Conservation (phyloP, 139 green algal species). For the Pycnococcus provasolii region DNA sequence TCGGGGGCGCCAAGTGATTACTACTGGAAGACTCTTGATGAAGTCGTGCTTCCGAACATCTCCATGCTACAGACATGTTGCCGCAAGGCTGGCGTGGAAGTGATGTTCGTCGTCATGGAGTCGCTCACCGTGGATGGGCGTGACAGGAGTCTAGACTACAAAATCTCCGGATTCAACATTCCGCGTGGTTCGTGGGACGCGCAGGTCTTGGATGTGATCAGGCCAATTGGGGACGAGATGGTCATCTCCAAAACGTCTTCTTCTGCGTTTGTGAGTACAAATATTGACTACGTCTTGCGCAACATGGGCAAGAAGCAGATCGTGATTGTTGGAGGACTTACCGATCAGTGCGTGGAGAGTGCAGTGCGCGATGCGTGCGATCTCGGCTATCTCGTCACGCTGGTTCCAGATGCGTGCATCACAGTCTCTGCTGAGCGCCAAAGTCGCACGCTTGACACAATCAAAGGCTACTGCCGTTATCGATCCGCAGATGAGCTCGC, state of each 20-base stretch:
- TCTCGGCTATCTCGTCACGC: background rate
- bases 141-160: background rate
- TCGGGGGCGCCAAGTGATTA: background rate
- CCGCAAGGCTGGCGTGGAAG: background rate
- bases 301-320: background rate
- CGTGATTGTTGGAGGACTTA: background rate
- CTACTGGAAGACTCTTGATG: conserved; percentile 2
- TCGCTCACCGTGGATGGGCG: background rate
- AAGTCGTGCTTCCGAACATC: background rate
- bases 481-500: no score
- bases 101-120: background rate
- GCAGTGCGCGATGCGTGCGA: background rate
- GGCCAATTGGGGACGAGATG: background rate
- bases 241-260: background rate
- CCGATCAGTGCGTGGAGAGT: background rate
- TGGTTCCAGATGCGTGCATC: background rate
- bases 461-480: background rate
- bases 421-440: background rate
- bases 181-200: background rate
- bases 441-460: background rate
- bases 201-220: background rate
- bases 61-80: background rate
- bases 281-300: background rate
- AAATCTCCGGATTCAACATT: background rate
- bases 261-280: background rate